A percentile compares a stretch with the other conserved stretches of the same genome.
Conservation (phyloP, 768 basidiomycete species). For the Lepiota subincarnata region DNA sequence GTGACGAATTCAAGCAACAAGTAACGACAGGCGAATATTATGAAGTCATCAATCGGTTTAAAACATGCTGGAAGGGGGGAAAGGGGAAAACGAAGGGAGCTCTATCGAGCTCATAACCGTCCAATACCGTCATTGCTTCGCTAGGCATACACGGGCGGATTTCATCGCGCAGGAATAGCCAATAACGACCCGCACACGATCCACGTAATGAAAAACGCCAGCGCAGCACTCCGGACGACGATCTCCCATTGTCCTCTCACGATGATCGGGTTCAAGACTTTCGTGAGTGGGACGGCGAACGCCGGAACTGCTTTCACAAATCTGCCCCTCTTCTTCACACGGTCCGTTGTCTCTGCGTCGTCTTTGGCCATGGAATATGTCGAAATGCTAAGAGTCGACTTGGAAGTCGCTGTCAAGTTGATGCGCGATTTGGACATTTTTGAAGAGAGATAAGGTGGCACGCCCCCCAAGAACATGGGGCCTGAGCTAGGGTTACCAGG, state of each 20-base stretch:
- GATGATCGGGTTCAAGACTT: constrained; percentile 63
- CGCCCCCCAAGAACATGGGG: constrained; percentile 3
- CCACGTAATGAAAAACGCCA: constrained; percentile 45
- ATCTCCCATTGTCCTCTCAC: constrained; percentile 86
- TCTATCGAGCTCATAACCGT: constrained; percentile 3
- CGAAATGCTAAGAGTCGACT: constrained; percentile 11
- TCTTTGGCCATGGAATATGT: background rate
- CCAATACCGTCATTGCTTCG: background rate
- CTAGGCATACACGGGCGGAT: constrained; percentile 1
- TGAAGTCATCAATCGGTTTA: background rate
- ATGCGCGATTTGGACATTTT: background rate
- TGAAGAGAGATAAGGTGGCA: constrained; percentile 8
- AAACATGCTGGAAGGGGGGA: background rate
- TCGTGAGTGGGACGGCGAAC: constrained; percentile 67
- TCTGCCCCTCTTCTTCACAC: constrained; percentile 38
- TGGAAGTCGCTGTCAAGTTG: constrained; percentile 6
- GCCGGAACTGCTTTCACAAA: constrained; percentile 58
- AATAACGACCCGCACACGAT: constrained; percentile 36
- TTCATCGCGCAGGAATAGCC: constrained; percentile 32
- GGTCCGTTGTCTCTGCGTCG: constrained; percentile 18
- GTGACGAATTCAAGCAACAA: background rate
- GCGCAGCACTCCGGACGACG: constrained; percentile 52
- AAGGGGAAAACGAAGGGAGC: background rate
- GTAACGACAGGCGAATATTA: background rate
- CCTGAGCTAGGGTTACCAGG: background rate